These are phyloP conservation scores for Thelonectria discophora DNA, from an alignment of 2,329 filamentous ascomycete genomes.

Conservation along the genomic window DNA sequence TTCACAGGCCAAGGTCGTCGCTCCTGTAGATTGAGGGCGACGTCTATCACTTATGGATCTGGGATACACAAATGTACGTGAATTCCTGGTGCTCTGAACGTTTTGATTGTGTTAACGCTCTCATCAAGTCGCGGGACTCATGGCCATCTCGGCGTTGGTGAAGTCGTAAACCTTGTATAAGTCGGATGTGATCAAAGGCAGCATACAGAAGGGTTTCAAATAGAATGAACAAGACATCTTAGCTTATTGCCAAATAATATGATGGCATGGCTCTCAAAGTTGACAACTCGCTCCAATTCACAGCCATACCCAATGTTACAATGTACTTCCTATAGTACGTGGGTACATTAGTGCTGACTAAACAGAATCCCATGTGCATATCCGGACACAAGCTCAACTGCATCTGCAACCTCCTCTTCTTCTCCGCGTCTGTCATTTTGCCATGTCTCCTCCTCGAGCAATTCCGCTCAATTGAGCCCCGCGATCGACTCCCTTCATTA, in stretches of 20 bases:
- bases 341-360: conserved; percentile 13
- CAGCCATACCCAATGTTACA: no score
- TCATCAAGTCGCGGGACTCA: conserved; percentile 30
- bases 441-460: neutral
- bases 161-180: neutral
- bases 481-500: neutral
- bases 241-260: neutral
- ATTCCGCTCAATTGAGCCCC: no score
- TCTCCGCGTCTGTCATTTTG: neutral
- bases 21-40: conserved; percentile 34
- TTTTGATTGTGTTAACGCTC: conserved; percentile 40
- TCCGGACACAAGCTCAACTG: neutral
- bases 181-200: neutral
- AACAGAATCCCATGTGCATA: neutral
- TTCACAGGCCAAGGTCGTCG: conserved; percentile 35
- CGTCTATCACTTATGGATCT: conserved; percentile 35
- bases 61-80: conserved; percentile 45
- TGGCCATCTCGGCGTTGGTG: conserved; percentile 4
- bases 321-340: neutral
- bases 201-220: neutral
- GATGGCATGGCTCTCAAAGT: neutral
- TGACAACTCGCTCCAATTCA: neutral
- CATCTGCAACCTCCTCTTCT: neutral
- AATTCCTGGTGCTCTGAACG: conserved; percentile 36
- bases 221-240: no score